Evolutionary conservation across 2,329 filamentous ascomycete genomes (phyloP), one percentile per base, ranked within the genome.

Genomic region (Allantophomopsis lycopodina): DNA sequence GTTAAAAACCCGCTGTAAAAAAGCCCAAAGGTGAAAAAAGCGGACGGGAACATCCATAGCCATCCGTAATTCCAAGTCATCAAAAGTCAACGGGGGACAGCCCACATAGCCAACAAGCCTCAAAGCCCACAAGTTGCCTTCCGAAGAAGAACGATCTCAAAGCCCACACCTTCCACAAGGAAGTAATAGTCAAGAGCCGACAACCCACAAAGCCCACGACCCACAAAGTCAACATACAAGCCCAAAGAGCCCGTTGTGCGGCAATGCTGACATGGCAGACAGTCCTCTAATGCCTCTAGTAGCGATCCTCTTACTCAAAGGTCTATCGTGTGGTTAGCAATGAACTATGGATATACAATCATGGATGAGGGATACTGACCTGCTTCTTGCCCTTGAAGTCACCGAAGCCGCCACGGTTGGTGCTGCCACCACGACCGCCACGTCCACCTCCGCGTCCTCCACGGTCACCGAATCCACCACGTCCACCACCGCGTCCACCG

Each of bases 341-440:
- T 34, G 31, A 14, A n/a, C 14, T n/a, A n/a, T n/a, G n/a, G 35
- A 13, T 20, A 38, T 11, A 32, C 17, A 14, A 18, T 35, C 36
- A 55, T 39, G 38, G 31, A 41, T 7, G 70, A 71, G 23, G 23
- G 8, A 28, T 12, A 28, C 23, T 28, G 48, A 63, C 66, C 54
- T 66, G 60, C 62, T 73, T 73, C 54, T 64, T 62, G 55, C 71
- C 71, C 51, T 65, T 55, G 64, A 74, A 75, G 56, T 73, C 70
- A 40, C 68, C 68, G 54, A 74, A 73, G 53, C 73, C 73, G 37
- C 68, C 68, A 47, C 64, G 61, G 53, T 63, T 68, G 49, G 64
- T 68, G 51, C 58, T 63, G 37, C 50, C 54, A 36, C 49, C 49
- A 48, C 52, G 51, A 30, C 51, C 53, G 44, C 65, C 61, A 45